phyloP scores from a whole-genome alignment of 1,284 basidiomycete genomes.

The Earliella scabrosa region DNA sequence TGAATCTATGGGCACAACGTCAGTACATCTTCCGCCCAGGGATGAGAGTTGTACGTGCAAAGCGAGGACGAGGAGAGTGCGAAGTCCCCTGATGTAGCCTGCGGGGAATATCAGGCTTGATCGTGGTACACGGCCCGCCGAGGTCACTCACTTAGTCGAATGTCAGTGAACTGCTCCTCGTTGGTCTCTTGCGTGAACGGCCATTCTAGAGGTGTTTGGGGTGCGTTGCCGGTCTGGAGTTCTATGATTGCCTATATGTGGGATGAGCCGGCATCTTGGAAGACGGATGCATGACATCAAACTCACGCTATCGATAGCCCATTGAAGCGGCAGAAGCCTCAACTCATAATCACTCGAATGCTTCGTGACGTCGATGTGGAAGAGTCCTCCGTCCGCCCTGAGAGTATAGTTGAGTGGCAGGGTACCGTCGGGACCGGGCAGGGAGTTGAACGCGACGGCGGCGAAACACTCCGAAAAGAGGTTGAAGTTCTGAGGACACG shows the following conservation, averaged over 20 bases:
- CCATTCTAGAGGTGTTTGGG: conserved; percentile 67
- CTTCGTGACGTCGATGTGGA: conserved; percentile 63
- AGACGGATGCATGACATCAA: background rate
- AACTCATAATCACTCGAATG: conserved; percentile 74
- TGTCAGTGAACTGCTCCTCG: conserved; percentile 55
- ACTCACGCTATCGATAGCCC: conserved; percentile 73
- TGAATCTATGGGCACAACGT: conserved; percentile 51
- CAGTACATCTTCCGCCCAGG: background rate
- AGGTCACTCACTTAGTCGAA: conserved; percentile 56
- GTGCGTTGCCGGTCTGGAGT: conserved; percentile 56
- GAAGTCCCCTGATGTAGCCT: conserved; percentile 67
- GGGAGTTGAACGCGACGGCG: conserved; percentile 65
- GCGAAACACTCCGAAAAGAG: conserved; percentile 73
- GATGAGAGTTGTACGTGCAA: conserved; percentile 42
- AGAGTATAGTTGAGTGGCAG: conserved; percentile 72
- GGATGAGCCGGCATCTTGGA: background rate
- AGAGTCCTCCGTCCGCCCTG: conserved; percentile 66
- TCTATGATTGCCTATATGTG: conserved; percentile 65
- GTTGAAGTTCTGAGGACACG: conserved; percentile 79
- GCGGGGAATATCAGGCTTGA: conserved; percentile 15
- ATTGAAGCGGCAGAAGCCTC: conserved; percentile 74
- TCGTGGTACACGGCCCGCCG: background rate
- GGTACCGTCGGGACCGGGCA: conserved; percentile 47
- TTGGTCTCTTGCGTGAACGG: conserved; percentile 74
- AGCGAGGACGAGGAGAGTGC: conserved; percentile 66